Percentiles rank a stretch among this genome's conserved stretches.
Evolutionary conservation across 768 basidiomycete genomes (phyloP).

Genomic region (Russula dissimulans): DNA sequence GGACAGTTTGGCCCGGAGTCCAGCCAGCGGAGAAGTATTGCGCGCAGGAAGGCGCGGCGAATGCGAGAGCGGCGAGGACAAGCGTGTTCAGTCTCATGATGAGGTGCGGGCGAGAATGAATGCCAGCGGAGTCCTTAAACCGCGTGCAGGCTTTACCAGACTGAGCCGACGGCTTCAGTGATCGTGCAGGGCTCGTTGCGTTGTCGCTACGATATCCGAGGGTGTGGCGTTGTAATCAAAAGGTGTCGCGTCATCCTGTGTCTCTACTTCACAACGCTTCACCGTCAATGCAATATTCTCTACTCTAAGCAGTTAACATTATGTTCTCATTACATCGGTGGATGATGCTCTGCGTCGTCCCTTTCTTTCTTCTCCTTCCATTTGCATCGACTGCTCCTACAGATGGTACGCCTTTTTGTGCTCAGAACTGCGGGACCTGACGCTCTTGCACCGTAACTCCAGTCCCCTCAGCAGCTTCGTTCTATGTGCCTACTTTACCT

Average conservation of each 20-base stretch:
- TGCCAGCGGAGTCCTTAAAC: background rate
- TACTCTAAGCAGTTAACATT: background rate
- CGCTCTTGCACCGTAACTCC: background rate
- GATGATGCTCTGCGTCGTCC: background rate
- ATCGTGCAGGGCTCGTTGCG: no score
- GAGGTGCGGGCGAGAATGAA: background rate
- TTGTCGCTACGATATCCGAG: no score
- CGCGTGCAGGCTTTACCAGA: background rate
- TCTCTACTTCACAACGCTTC: no score
- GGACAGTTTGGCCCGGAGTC: constrained; percentile 58
- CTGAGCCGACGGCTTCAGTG: background rate
- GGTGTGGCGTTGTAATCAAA: background rate
- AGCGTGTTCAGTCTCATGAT: constrained; percentile 7
- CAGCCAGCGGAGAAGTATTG: constrained; percentile 81
- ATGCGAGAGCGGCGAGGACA: constrained; percentile 12
- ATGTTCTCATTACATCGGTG: background rate
- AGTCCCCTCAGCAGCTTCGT: constrained; percentile 77
- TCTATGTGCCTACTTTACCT: constrained; percentile 72
- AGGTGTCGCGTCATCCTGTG: background rate
- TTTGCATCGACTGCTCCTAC: constrained; percentile 14
- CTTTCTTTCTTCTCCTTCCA: background rate
- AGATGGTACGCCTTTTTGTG: constrained; percentile 9
- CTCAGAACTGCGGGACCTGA: background rate
- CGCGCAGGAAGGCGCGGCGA: constrained; percentile 36
- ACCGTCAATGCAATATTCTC: background rate